Conservation (phyloP, 2,329 filamentous ascomycete species). For the Trichophyton mentagrophytes region DNA sequence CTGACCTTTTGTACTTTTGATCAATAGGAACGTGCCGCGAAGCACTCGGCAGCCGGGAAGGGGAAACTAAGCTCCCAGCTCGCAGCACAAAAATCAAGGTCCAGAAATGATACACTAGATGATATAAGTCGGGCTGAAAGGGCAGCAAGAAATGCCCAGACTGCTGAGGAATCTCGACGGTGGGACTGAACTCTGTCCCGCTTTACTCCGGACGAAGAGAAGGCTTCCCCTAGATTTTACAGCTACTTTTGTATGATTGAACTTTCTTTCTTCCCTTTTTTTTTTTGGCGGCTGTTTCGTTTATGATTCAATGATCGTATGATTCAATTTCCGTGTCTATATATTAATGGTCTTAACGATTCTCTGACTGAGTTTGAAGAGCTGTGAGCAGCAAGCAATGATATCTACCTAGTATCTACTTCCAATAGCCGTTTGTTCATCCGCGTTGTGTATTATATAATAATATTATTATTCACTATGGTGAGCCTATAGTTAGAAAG, state of each 20-base stretch:
- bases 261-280: not conserved
- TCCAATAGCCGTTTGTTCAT: too few relatives aligned
- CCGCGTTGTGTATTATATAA: too few relatives aligned
- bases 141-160: conserved; percentile 55
- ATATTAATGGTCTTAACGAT: too few relatives aligned
- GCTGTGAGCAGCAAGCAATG: too few relatives aligned
- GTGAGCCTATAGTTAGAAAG: not conserved
- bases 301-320: not conserved
- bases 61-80: conserved; percentile 61
- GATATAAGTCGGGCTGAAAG: conserved; percentile 55
- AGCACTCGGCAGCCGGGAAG: conserved; percentile 37
- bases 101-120: conserved; percentile 53
- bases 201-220: not conserved
- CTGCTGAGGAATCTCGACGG: conserved; percentile 42
- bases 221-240: not conserved
- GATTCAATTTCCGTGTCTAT: not conserved
- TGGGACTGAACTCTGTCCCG: conserved; percentile 38
- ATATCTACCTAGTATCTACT: too few relatives aligned
- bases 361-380: too few relatives aligned
- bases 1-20: not conserved
- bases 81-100: conserved; percentile 63
- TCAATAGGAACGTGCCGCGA: conserved; percentile 51
- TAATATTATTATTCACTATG: too few relatives aligned
- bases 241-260: not conserved
- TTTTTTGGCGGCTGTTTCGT: not conserved